Conservation (phyloP, 2,329 filamentous ascomycete genomes). For the Aspergillus brasiliensis region DNA sequence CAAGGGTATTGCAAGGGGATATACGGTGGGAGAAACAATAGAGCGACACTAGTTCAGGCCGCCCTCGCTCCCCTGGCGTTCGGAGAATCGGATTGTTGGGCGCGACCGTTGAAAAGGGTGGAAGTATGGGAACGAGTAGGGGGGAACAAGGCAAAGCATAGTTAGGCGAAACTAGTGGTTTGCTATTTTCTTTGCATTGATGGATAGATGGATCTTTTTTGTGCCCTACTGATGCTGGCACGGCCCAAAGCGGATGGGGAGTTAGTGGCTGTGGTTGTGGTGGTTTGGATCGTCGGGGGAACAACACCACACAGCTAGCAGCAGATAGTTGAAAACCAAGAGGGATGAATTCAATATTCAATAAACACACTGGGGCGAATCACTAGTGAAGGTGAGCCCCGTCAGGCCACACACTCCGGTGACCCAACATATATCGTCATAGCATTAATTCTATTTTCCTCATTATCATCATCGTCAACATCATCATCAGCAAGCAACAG, state of each 20-base stretch:
- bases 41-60: slow-evolving; percentile 35
- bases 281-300: background rate
- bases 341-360: background rate
- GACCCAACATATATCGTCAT: background rate
- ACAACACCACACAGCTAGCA: background rate
- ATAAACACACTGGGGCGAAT: background rate
- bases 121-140: too few relatives aligned
- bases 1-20: slow-evolving; percentile 85
- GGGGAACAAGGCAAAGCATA: background rate
- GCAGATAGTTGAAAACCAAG: background rate
- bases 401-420: background rate
- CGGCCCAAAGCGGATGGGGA: slow-evolving; percentile 3
- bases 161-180: background rate
- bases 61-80: too few relatives aligned
- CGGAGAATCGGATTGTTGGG: background rate
- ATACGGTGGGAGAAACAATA: slow-evolving; percentile 68
- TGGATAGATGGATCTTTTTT: background rate
- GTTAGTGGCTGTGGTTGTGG: background rate
- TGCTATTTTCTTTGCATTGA: too few relatives aligned
- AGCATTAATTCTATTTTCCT: background rate
- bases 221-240: slow-evolving; percentile 5
- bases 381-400: background rate
- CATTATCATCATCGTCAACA: too few relatives aligned
- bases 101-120: slow-evolving; percentile 12
- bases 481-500: too few relatives aligned